Conservation (phyloP, 495 filamentous ascomycete genomes). For the Poronia punctata region DNA sequence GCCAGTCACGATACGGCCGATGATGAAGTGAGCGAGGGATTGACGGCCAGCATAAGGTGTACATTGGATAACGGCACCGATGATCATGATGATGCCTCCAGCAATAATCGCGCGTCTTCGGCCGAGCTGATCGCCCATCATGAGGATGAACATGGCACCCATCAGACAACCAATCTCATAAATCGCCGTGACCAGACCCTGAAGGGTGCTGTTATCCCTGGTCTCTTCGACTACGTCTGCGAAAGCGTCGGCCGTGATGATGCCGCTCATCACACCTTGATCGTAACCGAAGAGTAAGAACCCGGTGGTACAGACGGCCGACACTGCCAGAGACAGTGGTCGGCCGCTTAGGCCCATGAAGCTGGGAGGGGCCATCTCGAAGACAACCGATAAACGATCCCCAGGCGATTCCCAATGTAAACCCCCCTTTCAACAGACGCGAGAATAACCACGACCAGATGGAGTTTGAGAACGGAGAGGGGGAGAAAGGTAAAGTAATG, state of each 20-base stretch:
- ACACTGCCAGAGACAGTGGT: slow-evolving; percentile 55
- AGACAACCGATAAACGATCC: background rate
- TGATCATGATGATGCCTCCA: slow-evolving; percentile 64
- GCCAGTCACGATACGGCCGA: slow-evolving; percentile 68
- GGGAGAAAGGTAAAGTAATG: no score
- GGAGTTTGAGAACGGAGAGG: no score
- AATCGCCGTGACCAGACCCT: slow-evolving; percentile 75
- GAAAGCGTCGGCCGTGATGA: slow-evolving; percentile 68
- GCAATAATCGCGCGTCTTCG: slow-evolving; percentile 48
- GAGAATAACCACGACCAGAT: no score
- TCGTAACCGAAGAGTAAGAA: slow-evolving; percentile 72
- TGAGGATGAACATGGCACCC: slow-evolving; percentile 65
- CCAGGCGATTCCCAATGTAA: background rate
- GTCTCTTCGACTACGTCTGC: slow-evolving; percentile 63
- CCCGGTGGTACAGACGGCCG: slow-evolving; percentile 63
- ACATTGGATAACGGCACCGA: slow-evolving; percentile 66
- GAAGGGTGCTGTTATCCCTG: slow-evolving; percentile 59
- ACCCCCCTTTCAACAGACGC: no score
- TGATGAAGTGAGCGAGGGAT: slow-evolving; percentile 60
- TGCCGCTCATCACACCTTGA: slow-evolving; percentile 66
- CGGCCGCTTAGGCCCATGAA: slow-evolving; percentile 60
- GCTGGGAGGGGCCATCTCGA: slow-evolving; percentile 34
- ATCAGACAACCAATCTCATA: slow-evolving; percentile 75
- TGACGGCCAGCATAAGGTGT: slow-evolving; percentile 38
- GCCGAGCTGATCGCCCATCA: slow-evolving; percentile 61